A percentile compares a stretch with the other conserved stretches of the same genome.
Evolutionary conservation across 345 rosid species (phyloP).

Genomic region (Balakata baccata): DNA sequence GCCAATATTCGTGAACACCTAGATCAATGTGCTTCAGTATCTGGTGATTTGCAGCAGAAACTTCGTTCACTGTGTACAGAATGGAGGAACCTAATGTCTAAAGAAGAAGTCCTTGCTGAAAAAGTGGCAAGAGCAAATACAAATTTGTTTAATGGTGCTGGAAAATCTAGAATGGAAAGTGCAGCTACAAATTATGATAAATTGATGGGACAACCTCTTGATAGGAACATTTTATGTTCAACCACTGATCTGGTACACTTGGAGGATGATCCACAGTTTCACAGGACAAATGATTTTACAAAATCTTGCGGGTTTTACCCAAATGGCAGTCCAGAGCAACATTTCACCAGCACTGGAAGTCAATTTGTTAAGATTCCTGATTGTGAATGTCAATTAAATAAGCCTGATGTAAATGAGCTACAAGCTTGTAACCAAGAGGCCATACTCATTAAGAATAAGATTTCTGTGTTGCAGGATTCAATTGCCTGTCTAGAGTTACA

Average conservation of each 20-base stretch:
- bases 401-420: constrained; percentile 21
- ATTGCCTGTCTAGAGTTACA: constrained; percentile 27
- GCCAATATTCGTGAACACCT: constrained; percentile 30
- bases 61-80: constrained; percentile 24
- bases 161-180: constrained; percentile 14
- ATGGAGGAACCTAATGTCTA: constrained; percentile 30
- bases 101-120: constrained; percentile 26
- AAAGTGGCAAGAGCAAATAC: constrained; percentile 21
- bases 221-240: constrained; percentile 7
- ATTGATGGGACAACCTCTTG: not conserved
- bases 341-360: constrained; percentile 9
- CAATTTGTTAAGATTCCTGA: constrained; percentile 5
- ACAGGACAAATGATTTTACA: constrained; percentile 5
- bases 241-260: constrained; percentile 3
- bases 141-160: constrained; percentile 9
- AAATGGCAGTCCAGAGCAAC: constrained; percentile 9
- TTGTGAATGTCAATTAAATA: constrained; percentile 17
- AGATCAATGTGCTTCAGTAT: constrained; percentile 30
- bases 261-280: constrained; percentile 19
- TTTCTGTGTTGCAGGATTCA: constrained; percentile 31
- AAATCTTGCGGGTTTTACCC: constrained; percentile 11
- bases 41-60: constrained; percentile 38
- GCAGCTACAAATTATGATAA: constrained; percentile 6
- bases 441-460: constrained; percentile 18
- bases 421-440: constrained; percentile 14